Evolutionary conservation across 2,329 filamentous ascomycete genomes (phyloP).

Genomic region (Xylariaceae sp.): DNA sequence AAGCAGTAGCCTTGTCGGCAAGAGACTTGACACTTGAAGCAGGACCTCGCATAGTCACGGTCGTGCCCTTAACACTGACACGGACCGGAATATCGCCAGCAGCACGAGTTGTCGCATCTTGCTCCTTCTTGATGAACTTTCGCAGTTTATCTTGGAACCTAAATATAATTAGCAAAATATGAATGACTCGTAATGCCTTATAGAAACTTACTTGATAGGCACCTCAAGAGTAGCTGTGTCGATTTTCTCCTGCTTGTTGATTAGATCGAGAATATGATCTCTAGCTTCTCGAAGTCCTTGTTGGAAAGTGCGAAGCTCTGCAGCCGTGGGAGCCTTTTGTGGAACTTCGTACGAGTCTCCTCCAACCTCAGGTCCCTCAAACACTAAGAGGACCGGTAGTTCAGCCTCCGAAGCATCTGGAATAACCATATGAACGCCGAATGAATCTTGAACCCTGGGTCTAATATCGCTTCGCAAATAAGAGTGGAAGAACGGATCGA

Average conservation of each 20-base stretch:
- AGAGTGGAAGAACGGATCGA: conserved; percentile 81
- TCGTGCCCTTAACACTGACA: conserved; percentile 63
- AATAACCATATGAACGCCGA: conserved; percentile 75
- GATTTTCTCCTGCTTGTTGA: conserved; percentile 65
- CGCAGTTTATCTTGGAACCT: conserved; percentile 67
- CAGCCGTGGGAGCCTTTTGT: conserved; percentile 56
- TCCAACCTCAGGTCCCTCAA: conserved; percentile 65
- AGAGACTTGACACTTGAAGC: conserved; percentile 74
- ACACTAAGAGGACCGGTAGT: conserved; percentile 73
- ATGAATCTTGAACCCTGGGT: conserved; percentile 68
- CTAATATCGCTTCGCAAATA: conserved; percentile 71
- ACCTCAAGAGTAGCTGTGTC: conserved; percentile 60
- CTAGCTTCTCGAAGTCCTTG: conserved; percentile 61
- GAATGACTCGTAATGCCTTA: background rate
- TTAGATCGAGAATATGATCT: conserved; percentile 62
- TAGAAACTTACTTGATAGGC: conserved; percentile 55
- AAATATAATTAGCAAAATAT: conserved; percentile 37
- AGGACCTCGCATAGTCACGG: conserved; percentile 78
- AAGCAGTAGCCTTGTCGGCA: conserved; percentile 73
- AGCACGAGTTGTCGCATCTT: conserved; percentile 56
- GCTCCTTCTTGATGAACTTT: conserved; percentile 69
- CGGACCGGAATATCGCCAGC: conserved; percentile 65
- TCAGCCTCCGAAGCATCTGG: conserved; percentile 66
- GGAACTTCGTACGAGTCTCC: conserved; percentile 59
- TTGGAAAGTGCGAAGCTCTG: conserved; percentile 60